Conservation (phyloP, 2,329 filamentous ascomycete genomes). For the Aureobasidium sp. region DNA sequence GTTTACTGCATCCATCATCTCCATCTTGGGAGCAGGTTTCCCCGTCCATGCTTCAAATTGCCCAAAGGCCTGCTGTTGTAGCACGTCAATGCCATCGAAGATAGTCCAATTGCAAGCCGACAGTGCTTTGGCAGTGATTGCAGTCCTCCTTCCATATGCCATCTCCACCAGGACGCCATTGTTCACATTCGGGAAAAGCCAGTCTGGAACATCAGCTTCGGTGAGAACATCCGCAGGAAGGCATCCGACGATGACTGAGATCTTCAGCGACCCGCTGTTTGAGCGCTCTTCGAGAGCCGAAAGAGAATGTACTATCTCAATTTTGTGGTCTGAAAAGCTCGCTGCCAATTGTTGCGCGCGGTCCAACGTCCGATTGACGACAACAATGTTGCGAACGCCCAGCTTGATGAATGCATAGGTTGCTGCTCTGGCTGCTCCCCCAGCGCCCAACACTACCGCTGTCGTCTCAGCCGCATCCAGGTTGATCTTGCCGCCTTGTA, state of each 20-base stretch:
- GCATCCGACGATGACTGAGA: neutral
- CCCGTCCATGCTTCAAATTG: conserved; percentile 5
- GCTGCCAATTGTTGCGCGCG: neutral
- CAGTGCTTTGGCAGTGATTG: neutral
- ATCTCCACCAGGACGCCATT: neutral
- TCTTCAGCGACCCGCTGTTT: neutral
- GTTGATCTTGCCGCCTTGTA: neutral
- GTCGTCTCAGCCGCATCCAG: neutral
- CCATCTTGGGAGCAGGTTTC: neutral
- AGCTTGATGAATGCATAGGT: neutral
- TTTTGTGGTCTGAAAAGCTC: neutral
- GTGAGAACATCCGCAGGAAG: neutral
- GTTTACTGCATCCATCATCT: conserved; percentile 3
- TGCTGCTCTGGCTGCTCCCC: neutral
- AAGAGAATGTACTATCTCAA: neutral
- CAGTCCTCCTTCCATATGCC: neutral
- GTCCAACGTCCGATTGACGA: neutral
- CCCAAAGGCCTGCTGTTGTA: conserved; percentile 3
- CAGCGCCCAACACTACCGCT: neutral
- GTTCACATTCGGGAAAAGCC: neutral
- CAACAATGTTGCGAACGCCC: neutral
- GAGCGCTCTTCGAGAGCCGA: neutral
- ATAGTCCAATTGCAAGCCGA: neutral
- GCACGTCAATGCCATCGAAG: conserved; percentile 1
- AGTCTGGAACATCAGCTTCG: neutral